These are phyloP conservation scores for Fraxinus paxiana DNA, from an alignment of 305 asterid genomes.

Conservation along the genomic window DNA sequence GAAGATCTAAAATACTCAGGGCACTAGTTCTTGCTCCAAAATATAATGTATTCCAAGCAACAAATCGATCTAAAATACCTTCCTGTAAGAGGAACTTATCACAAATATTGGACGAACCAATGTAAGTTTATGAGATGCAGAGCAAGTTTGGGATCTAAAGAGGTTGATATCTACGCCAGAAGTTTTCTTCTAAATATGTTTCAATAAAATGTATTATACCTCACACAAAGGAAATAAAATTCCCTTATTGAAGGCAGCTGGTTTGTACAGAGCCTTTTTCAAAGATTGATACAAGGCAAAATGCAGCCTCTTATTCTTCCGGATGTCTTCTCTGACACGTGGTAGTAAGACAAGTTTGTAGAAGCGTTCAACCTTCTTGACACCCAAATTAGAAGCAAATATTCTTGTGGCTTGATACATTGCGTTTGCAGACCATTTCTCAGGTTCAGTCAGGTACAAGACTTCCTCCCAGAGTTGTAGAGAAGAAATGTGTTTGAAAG, in stretches of 20 bases:
- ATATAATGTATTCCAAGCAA: background rate
- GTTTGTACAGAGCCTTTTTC: constrained; percentile 80
- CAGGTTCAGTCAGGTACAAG: constrained; percentile 78
- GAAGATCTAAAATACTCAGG: background rate
- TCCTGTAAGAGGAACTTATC: background rate
- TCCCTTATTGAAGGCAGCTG: constrained; percentile 96
- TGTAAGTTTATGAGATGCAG: background rate
- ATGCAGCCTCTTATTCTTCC: constrained; percentile 81
- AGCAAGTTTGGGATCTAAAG: background rate
- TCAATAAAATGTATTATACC: constrained; percentile 38
- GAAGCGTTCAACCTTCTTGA: constrained; percentile 78
- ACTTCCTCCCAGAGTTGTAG: constrained; percentile 83
- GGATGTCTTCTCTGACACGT: constrained; percentile 85
- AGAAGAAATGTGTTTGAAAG: constrained; percentile 79
- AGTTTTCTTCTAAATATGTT: constrained; percentile 1
- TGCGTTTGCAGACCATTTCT: constrained; percentile 98
- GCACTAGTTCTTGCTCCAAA: background rate
- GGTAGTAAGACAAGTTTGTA: constrained; percentile 87
- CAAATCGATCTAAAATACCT: background rate
- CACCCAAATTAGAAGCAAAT: constrained; percentile 85
- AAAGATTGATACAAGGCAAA: constrained; percentile 79
- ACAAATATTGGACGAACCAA: background rate
- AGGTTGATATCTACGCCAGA: background rate
- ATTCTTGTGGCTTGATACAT: constrained; percentile 91
- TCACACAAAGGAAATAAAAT: constrained; percentile 79